Percentiles rank a stretch among this genome's conserved stretches.
Evolutionary conservation across 805 yeast species (phyloP).

Genomic region (Pichia exigua): DNA sequence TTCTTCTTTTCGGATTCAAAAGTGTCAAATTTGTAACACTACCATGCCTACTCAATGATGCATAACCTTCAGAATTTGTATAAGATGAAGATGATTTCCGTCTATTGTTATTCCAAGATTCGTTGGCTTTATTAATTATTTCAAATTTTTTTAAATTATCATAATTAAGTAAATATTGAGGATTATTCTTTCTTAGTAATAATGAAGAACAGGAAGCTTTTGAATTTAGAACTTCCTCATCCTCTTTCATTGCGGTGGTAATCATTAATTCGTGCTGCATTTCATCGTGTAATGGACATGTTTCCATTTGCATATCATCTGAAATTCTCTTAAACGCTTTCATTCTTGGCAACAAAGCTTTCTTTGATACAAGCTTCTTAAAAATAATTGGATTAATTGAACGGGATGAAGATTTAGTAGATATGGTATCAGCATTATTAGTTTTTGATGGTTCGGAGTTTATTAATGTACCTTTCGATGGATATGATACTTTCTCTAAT

Average conservation of each 20-base stretch:
- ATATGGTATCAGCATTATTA: background rate
- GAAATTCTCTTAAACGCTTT: slow-evolving; percentile 30
- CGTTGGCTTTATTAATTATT: slow-evolving; percentile 29
- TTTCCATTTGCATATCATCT: slow-evolving; percentile 28
- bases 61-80: slow-evolving; percentile 8
- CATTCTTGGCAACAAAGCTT: slow-evolving; percentile 27
- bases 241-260: slow-evolving; percentile 27
- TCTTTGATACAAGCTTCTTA: slow-evolving; percentile 24
- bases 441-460: background rate
- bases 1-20: background rate
- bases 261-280: slow-evolving; percentile 29
- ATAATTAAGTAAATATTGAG: slow-evolving; percentile 6
- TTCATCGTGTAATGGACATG: slow-evolving; percentile 29
- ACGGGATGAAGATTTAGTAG: background rate
- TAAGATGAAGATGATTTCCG: slow-evolving; percentile 13
- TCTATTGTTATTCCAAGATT: slow-evolving; percentile 28
- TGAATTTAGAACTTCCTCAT: slow-evolving; percentile 18
- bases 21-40: slow-evolving; percentile 1
- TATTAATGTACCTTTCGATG: background rate
- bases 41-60: slow-evolving; percentile 7
- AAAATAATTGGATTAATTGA: slow-evolving; percentile 16
- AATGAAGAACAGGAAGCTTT: slow-evolving; percentile 9
- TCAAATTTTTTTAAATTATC: slow-evolving; percentile 27
- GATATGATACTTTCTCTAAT: background rate
- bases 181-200: slow-evolving; percentile 1